Conservation (phyloP, 495 filamentous ascomycete genomes). For the Physcia stellaris region DNA sequence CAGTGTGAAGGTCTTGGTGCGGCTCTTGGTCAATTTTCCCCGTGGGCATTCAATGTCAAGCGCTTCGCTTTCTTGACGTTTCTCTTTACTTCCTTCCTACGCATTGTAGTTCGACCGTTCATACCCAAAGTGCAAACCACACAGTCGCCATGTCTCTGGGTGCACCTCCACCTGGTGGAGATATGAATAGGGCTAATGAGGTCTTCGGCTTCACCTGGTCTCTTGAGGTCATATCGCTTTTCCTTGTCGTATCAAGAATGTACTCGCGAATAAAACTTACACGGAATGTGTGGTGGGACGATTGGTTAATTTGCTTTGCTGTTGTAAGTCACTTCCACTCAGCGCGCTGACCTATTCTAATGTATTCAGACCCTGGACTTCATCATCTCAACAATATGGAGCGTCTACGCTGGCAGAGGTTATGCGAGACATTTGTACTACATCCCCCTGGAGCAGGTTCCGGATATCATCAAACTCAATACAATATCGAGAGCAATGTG, state of each 20-base stretch:
- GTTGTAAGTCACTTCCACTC: constrained; percentile 20
- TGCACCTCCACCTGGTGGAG: constrained; percentile 1
- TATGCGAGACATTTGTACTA: constrained; percentile 20
- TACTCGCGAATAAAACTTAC: constrained; percentile 32
- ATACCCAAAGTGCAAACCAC: too few relatives aligned
- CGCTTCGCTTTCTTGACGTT: too few relatives aligned
- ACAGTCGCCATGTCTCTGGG: too few relatives aligned
- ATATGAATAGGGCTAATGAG: constrained; percentile 7
- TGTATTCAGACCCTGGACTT: constrained; percentile 11
- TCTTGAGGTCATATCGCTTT: constrained; percentile 20
- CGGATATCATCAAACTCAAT: constrained; percentile 19
- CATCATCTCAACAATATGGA: constrained; percentile 13
- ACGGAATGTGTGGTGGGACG: constrained; percentile 33
- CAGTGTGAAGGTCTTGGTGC: too few relatives aligned
- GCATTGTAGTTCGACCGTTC: too few relatives aligned
- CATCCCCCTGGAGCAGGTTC: constrained; percentile 15
- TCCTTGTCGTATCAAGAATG: constrained; percentile 27
- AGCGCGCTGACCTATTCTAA: not conserved
- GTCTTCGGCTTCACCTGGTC: constrained; percentile 18
- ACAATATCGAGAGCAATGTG: constrained; percentile 17
- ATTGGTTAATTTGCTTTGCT: constrained; percentile 33
- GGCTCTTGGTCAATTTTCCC: too few relatives aligned
- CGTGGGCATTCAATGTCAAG: too few relatives aligned
- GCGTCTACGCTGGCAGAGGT: constrained; percentile 13
- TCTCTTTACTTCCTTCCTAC: too few relatives aligned